phyloP scores from a whole-genome alignment of 1,284 basidiomycete genomes.

The Rhodofomes roseus region DNA sequence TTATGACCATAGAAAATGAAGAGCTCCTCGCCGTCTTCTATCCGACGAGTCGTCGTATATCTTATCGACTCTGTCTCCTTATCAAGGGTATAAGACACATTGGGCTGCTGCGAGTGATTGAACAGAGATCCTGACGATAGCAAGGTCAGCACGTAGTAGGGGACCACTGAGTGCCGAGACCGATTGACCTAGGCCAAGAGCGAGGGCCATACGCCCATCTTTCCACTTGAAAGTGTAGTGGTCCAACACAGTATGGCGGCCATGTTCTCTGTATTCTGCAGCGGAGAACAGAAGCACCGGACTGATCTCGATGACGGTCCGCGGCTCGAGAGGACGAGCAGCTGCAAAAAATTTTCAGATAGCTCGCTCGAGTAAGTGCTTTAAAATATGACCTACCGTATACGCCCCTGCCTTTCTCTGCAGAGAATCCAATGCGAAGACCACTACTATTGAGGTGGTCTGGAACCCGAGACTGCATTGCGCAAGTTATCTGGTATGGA shows the following conservation, averaged over 20 bases:
- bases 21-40: slow-evolving; percentile 68
- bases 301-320: slow-evolving; percentile 76
- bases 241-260: slow-evolving; percentile 71
- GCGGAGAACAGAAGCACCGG: slow-evolving; percentile 80
- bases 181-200: slow-evolving; percentile 75
- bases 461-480: slow-evolving; percentile 9
- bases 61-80: slow-evolving; percentile 54
- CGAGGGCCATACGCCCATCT: slow-evolving; percentile 81
- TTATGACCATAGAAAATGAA: slow-evolving; percentile 76
- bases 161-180: no score
- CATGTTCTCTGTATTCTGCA: slow-evolving; percentile 70
- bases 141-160: neutral
- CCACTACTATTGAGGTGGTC: slow-evolving; percentile 34
- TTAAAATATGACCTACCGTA: no score
- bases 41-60: slow-evolving; percentile 55
- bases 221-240: slow-evolving; percentile 86
- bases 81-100: slow-evolving; percentile 67
- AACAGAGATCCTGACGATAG: slow-evolving; percentile 65
- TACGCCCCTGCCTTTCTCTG: slow-evolving; percentile 59
- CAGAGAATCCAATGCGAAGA: slow-evolving; percentile 31
- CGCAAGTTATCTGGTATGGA: no score
- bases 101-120: slow-evolving; percentile 72
- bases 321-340: slow-evolving; percentile 50
- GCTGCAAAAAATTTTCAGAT: slow-evolving; percentile 38
- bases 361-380: no score